These are phyloP conservation scores for Microbotryum lychnidis-dioicae DNA, from an alignment of 1,284 basidiomycete genomes.

Conservation along the genomic window DNA sequence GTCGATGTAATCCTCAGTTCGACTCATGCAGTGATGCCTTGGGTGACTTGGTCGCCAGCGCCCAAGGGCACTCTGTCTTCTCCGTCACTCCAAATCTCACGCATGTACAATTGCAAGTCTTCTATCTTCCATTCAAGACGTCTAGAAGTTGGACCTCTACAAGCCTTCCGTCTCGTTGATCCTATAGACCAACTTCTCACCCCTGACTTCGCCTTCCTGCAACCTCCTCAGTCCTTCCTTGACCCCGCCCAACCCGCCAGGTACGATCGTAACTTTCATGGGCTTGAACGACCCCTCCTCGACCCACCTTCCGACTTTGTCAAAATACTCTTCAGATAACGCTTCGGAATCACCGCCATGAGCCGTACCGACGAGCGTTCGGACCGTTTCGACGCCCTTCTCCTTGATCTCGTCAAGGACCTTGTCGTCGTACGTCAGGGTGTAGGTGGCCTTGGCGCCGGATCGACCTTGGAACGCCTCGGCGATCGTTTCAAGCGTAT, in stretches of 20 bases:
- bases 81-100: no score
- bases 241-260: constrained; percentile 36
- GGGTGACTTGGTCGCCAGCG: no score
- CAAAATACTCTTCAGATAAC: constrained; percentile 34
- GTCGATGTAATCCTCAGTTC: no score
- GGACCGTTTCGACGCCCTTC: constrained; percentile 15
- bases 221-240: constrained; percentile 36
- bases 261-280: constrained; percentile 33
- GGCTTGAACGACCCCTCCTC: constrained; percentile 34
- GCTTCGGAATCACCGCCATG: constrained; percentile 18
- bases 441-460: constrained; percentile 12
- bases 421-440: constrained; percentile 12
- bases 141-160: no score
- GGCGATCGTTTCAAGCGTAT: constrained; percentile 28
- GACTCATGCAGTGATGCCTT: no score
- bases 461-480: constrained; percentile 27
- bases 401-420: constrained; percentile 7
- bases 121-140: no score
- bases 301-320: constrained; percentile 29
- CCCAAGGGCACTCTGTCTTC: no score
- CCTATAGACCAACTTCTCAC: constrained; percentile 40
- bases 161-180: constrained; percentile 34
- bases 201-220: constrained; percentile 34
- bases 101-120: no score
- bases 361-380: constrained; percentile 21